Evolutionary conservation across 1,139 yeast genomes (phyloP), one percentile per base, ranked within the genome.

Genomic region (Suhomyces panamericanus): DNA sequence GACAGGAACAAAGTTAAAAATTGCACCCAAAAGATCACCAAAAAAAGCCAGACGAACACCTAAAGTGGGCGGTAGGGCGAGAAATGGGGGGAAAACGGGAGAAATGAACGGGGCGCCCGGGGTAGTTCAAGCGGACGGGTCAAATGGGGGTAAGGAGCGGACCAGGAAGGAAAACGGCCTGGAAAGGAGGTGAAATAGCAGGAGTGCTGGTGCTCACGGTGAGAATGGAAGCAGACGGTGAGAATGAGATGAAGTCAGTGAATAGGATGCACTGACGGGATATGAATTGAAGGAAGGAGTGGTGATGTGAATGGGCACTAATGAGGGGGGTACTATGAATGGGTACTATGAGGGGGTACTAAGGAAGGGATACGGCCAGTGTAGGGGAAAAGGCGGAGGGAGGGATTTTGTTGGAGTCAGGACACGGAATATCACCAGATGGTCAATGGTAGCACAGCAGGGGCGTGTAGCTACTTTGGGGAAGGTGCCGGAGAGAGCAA

Each of bases 11-110:
- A 32, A 15, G 35, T 9, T 4, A 12, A 47, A 38, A 36, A 37
- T 43, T 39, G 43, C 47, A 43, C 36, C 43, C 42, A 32, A 41
- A 37, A 37, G 10, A 17, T 7, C 15, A 16, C n/a, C 24, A 20
- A 26, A 26, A 26, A 20, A 20, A 24, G 28, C 14, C 29, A 13
- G n/a, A 26, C 16, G 27, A 26, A 14, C 29, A 22, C n/a, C 13
- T 13, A 13, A 30, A 34, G 5, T 17, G n/a, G n/a, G n/a, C n/a
- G n/a, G n/a, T n/a, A 13, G 22, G 16, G 20, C 13, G 27, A 12
- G 29, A 10, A 26, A 26, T 11, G 29, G n/a, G 29, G 29, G 11
- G 29, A n/a, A 11, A n/a, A 12, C 7, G 29, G 7, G 29, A 12
- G 29, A 26, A 26, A 26, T 20, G 24, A 20, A n/a, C 17, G 17